These are phyloP conservation scores for Scheffersomyces ergatensis DNA, from an alignment of 805 yeast genomes.

Conservation along the genomic window DNA sequence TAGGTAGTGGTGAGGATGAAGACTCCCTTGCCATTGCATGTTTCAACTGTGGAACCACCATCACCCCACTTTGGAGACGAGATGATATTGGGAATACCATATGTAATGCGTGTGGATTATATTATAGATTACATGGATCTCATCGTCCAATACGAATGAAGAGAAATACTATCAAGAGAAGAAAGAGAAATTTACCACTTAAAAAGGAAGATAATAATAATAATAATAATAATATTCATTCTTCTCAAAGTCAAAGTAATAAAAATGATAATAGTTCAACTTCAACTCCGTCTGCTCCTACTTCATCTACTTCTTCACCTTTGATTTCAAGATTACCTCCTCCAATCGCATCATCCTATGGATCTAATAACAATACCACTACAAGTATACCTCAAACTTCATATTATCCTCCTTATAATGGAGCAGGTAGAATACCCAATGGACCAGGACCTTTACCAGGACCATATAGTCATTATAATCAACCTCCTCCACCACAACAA, in stretches of 20 bases:
- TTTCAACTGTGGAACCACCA: slow-evolving; percentile 79
- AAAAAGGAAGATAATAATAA: background rate
- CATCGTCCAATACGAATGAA: slow-evolving; percentile 79
- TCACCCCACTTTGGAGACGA: slow-evolving; percentile 85
- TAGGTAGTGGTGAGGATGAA: slow-evolving; percentile 9
- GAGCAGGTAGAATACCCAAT: slow-evolving; percentile 34
- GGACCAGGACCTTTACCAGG: slow-evolving; percentile 45
- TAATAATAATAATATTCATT: background rate
- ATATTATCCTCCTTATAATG: slow-evolving; percentile 30
- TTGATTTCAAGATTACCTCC: background rate
- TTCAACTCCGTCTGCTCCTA: slow-evolving; percentile 1
- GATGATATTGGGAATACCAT: slow-evolving; percentile 80
- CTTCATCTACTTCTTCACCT: background rate
- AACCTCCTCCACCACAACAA: slow-evolving; percentile 4
- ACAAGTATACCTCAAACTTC: slow-evolving; percentile 1
- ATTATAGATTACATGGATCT: slow-evolving; percentile 69
- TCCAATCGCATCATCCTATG: slow-evolving; percentile 3
- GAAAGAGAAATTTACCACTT: slow-evolving; percentile 46
- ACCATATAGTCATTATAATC: slow-evolving; percentile 3
- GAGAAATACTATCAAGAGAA: slow-evolving; percentile 67
- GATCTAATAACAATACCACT: too few relatives aligned
- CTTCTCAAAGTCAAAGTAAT: background rate
- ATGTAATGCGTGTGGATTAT: slow-evolving; percentile 86
- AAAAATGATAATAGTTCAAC: background rate
- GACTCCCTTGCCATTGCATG: slow-evolving; percentile 69